Evolutionary conservation across 805 yeast species (phyloP).

Genomic region (Torulaspora franciscae): DNA sequence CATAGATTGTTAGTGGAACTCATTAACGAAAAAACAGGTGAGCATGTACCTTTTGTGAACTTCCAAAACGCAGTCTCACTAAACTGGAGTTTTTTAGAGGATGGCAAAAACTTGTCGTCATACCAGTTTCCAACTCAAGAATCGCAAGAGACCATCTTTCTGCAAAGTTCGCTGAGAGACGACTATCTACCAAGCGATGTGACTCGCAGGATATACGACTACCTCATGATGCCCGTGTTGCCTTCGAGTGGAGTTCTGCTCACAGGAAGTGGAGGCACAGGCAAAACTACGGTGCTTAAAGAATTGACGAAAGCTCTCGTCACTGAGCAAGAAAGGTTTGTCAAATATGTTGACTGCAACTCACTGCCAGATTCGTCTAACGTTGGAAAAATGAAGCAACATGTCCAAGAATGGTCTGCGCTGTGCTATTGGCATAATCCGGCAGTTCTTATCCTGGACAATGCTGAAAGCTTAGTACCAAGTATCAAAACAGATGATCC

Average conservation of each 20-base stretch:
- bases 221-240: conserved; percentile 19
- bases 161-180: background rate
- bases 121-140: background rate
- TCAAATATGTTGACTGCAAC: conserved; percentile 50
- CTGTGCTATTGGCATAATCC: conserved; percentile 75
- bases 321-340: conserved; percentile 38
- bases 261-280: conserved; percentile 76
- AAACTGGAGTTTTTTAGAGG: conserved; percentile 7
- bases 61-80: background rate
- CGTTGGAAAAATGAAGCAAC: conserved; percentile 39
- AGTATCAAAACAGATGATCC: conserved; percentile 40
- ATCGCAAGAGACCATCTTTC: background rate
- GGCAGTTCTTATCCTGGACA: conserved; percentile 67
- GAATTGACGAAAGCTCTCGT: conserved; percentile 39
- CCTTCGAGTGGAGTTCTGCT: conserved; percentile 49
- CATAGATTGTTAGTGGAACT: conserved; percentile 17
- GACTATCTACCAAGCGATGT: conserved; percentile 2
- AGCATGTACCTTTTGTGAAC: conserved; percentile 8
- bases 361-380: conserved; percentile 31
- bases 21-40: conserved; percentile 10
- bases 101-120: conserved; percentile 3
- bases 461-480: conserved; percentile 66
- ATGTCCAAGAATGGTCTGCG: conserved; percentile 40
- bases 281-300: conserved; percentile 58
- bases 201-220: conserved; percentile 3